Base-by-base conservation (phyloP, 345 rosid genomes). In the Pugionium cornutum region DNA sequence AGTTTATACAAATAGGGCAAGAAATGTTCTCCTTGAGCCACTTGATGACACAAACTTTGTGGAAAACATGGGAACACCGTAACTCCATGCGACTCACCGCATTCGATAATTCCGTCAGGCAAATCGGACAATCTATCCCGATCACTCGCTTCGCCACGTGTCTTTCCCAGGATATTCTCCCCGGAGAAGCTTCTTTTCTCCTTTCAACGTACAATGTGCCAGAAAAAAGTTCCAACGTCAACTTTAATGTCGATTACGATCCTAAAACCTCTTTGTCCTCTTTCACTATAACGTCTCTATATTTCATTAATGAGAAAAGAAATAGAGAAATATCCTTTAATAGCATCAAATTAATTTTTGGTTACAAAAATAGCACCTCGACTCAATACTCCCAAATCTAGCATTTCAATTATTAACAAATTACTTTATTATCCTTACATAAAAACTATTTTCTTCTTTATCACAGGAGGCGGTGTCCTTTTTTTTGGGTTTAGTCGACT, bases 61-160 rank as follows among this genome's bases (percentile, higher is more conserved):
- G 53, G 45, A 45, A 67, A 45, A 53, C 62, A 46, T 55, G 58
- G 18, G 58, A 39, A 64, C 49, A 64, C 48, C 3, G 3, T 64
- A 64, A 50, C 36, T 51, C 40, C 25, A 51, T 50, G 49, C 68
- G 58, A 18, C 40, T 29, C 31, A 64, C 9, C 6, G 2, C 9
- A 64, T 31, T 8, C 4, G 40, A 50, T 39, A 39, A 64, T 39
- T 40, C 40, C 49, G 37, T 64, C 9, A 51, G 25, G 10, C 68
- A 64, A 39, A 64, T 51, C 2, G 41, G 48, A 51, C 68, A 64
- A 50, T 64, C 68, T 4, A 2, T 42, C 2, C 40, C 50, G 9
- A 32, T 18, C 40, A 64, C 39, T 11, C n/a, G 31, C 41, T 4
- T 8, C 26, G 7, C 26, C 58, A 37, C 48, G 25, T 27, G 67